Evolutionary conservation across 108 stramenopile genomes (phyloP).

Genomic region (Fragilariopsis cylindrus): DNA sequence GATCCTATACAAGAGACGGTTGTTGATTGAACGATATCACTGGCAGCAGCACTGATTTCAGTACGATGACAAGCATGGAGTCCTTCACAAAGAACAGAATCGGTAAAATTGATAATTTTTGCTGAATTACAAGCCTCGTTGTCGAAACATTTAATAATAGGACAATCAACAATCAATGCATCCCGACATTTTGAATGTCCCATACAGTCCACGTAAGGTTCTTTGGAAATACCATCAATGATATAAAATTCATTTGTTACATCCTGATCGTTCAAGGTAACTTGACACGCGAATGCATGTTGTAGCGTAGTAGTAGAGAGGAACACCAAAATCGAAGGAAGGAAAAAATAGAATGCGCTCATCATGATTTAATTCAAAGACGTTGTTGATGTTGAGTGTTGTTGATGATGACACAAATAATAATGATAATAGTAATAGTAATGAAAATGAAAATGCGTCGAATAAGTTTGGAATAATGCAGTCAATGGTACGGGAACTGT

Average conservation of each 20-base stretch:
- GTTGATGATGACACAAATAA: too few species aligned
- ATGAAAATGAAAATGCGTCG: too few species aligned
- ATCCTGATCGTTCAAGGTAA: background rate
- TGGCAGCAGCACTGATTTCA: background rate
- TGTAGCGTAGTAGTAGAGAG: too few species aligned
- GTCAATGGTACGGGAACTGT: background rate
- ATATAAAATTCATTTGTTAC: constrained; percentile 1
- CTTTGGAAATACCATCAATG: background rate
- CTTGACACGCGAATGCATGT: background rate
- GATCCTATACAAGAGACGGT: constrained; percentile 6
- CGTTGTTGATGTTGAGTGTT: too few species aligned
- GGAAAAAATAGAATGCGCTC: too few species aligned
- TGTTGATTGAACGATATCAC: background rate
- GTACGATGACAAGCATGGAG: constrained; percentile 8
- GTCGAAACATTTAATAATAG: background rate
- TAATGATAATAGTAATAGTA: too few species aligned
- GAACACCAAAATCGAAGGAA: too few species aligned
- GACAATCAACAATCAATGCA: background rate
- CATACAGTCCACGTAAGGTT: background rate
- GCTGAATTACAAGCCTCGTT: background rate
- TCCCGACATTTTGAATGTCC: background rate
- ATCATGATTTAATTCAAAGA: too few species aligned
- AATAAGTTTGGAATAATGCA: too few species aligned
- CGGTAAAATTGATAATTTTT: background rate
- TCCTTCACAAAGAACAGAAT: constrained; percentile 1